phyloP scores from a whole-genome alignment of 176 grass and related monocot species.

The Cenchrus fungigraminus region DNA sequence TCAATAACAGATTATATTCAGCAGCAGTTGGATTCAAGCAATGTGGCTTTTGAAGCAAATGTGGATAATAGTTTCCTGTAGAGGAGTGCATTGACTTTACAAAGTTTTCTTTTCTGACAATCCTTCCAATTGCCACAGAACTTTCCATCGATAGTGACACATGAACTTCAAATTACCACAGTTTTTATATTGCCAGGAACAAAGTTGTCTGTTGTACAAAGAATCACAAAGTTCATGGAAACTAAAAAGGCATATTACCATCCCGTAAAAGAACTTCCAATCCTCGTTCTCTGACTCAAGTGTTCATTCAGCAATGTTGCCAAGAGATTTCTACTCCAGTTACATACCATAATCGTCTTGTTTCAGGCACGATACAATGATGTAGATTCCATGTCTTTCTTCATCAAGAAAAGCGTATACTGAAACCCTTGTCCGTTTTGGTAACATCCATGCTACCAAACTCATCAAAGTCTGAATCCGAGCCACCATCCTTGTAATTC shows the following conservation, averaged over 20 bases:
- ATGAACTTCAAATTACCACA: not conserved
- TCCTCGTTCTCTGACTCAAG: not conserved
- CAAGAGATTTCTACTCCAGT: not conserved
- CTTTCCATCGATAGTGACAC: not conserved
- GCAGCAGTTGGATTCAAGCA: constrained; percentile 6
- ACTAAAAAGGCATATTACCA: not conserved
- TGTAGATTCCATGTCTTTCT: not conserved
- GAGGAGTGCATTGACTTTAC: not conserved
- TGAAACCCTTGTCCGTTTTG: constrained; percentile 70
- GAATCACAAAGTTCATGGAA: constrained; percentile 5
- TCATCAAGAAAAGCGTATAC: constrained; percentile 52
- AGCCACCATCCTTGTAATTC: constrained; percentile 51
- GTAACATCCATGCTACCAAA: constrained; percentile 69
- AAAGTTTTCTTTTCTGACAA: not conserved
- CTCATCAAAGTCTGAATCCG: constrained; percentile 69
- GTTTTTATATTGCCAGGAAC: not conserved
- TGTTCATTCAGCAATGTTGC: not conserved
- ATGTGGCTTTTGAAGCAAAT: not conserved
- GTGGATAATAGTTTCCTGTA: not conserved
- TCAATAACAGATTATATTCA: constrained; percentile 27
- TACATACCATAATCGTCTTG: not conserved
- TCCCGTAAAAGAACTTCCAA: constrained; percentile 29
- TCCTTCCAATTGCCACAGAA: not conserved
- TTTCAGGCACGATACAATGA: not conserved
- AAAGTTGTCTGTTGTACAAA: constrained; percentile 19